Evolutionary conservation across 1,284 basidiomycete genomes (phyloP).

Genomic region (Coniophora puteana): DNA sequence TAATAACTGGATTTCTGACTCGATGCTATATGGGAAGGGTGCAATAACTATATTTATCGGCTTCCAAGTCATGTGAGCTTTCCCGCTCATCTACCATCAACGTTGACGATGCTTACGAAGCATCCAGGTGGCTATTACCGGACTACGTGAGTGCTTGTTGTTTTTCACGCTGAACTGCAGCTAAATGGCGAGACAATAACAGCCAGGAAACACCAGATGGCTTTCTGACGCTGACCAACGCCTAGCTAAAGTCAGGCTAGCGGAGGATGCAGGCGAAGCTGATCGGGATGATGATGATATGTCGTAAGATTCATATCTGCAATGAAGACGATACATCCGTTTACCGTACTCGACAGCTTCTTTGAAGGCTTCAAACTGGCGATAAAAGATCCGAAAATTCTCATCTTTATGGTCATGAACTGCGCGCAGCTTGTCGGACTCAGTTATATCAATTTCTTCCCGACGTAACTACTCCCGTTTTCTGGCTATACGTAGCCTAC

Average conservation of each 20-base stretch:
- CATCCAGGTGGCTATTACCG: conserved; percentile 45
- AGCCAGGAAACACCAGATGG: conserved; percentile 69
- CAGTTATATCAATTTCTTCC: conserved; percentile 75
- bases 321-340: background rate
- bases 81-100: background rate
- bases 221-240: conserved; percentile 53
- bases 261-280: conserved; percentile 71
- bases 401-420: conserved; percentile 53
- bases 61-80: conserved; percentile 48
- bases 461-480: conserved; percentile 43
- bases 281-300: conserved; percentile 54
- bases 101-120: background rate
- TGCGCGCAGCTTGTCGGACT: conserved; percentile 54
- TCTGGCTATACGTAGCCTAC: background rate
- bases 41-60: conserved; percentile 54
- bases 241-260: conserved; percentile 69
- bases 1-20: conserved; percentile 2
- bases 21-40: conserved; percentile 34
- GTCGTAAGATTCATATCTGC: conserved; percentile 36
- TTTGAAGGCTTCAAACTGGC: conserved; percentile 54
- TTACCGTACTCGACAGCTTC: conserved; percentile 30
- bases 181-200: too few relatives aligned
- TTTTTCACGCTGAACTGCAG: background rate
- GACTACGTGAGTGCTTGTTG: conserved; percentile 40
- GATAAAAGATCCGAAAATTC: conserved; percentile 59